These are phyloP conservation scores for Neocucurbitaria cava DNA, from an alignment of 2,329 filamentous ascomycete species.

Conservation along the genomic window DNA sequence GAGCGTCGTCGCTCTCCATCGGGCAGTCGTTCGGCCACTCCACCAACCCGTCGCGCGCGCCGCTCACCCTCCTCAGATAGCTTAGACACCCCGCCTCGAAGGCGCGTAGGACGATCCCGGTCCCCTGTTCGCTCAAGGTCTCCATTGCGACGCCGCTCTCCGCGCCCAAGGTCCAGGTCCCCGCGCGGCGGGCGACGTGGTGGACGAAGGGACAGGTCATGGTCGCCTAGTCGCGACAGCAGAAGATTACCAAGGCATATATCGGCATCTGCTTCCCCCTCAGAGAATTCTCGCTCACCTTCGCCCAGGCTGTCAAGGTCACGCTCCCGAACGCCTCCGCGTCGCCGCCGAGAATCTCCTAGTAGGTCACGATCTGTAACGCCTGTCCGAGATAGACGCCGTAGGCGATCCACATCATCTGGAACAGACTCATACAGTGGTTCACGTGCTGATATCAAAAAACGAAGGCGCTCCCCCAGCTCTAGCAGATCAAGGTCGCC, in stretches of 20 bases:
- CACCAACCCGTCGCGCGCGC: slow-evolving; percentile 33
- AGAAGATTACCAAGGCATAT: slow-evolving; percentile 46
- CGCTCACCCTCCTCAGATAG: slow-evolving; percentile 39
- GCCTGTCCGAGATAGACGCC: slow-evolving; percentile 49
- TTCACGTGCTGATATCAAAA: slow-evolving; percentile 59
- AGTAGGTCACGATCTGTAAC: slow-evolving; percentile 50
- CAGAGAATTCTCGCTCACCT: slow-evolving; percentile 62
- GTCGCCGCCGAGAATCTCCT: slow-evolving; percentile 46
- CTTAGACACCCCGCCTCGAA: slow-evolving; percentile 51
- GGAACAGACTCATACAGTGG: slow-evolving; percentile 52
- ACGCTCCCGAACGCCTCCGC: slow-evolving; percentile 39
- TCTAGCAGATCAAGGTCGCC: slow-evolving; percentile 47
- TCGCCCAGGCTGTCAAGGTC: slow-evolving; percentile 55
- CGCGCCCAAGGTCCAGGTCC: slow-evolving; percentile 23
- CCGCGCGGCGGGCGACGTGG: slow-evolving; percentile 20
- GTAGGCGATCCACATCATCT: slow-evolving; percentile 52
- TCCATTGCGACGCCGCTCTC: slow-evolving; percentile 31
- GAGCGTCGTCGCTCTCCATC: slow-evolving; percentile 46
- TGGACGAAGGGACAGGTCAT: slow-evolving; percentile 32
- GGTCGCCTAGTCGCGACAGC: slow-evolving; percentile 41
- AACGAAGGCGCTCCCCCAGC: slow-evolving; percentile 51
- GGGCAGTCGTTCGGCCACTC: slow-evolving; percentile 34
- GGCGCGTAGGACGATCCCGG: slow-evolving; percentile 31
- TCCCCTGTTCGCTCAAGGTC: slow-evolving; percentile 48
- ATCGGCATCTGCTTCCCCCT: slow-evolving; percentile 57